These are phyloP conservation scores for Psilocybe tampanensis DNA, from an alignment of 768 basidiomycete species.

Conservation along the genomic window DNA sequence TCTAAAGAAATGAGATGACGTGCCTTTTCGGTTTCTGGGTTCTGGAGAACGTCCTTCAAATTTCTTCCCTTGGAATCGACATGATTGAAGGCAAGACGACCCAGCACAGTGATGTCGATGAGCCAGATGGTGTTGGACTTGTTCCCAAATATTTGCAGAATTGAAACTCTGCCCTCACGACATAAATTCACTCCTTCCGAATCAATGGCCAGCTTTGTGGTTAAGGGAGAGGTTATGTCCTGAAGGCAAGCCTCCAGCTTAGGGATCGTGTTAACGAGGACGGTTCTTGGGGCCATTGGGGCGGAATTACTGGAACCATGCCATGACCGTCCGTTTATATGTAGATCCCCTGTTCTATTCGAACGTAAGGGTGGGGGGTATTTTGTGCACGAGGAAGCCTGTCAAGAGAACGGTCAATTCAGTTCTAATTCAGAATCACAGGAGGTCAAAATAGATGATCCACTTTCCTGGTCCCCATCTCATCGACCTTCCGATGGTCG, in stretches of 20 bases:
- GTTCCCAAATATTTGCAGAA: slow-evolving; percentile 31
- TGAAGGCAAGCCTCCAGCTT: slow-evolving; percentile 17
- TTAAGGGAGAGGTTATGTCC: slow-evolving; percentile 8
- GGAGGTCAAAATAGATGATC: no score
- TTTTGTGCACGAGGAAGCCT: no score
- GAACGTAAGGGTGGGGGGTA: no score
- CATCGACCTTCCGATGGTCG: no score
- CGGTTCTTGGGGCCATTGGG: slow-evolving; percentile 1
- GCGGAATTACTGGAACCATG: no score
- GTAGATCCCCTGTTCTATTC: no score
- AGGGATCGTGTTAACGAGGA: slow-evolving; percentile 16
- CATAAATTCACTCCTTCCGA: slow-evolving; percentile 36
- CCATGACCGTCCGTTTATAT: no score
- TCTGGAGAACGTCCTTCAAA: slow-evolving; percentile 12
- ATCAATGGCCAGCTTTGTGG: slow-evolving; percentile 31
- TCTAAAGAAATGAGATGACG: background rate
- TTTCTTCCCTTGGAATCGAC: slow-evolving; percentile 17
- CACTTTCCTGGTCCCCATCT: no score
- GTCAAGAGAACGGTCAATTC: no score
- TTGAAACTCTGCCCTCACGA: slow-evolving; percentile 29
- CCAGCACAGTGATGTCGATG: slow-evolving; percentile 35
- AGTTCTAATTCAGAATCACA: no score
- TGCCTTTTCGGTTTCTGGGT: slow-evolving; percentile 10
- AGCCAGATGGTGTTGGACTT: slow-evolving; percentile 32
- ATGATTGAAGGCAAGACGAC: slow-evolving; percentile 29